Conservation (phyloP, 768 basidiomycete genomes). For the Mycena galopus region DNA sequence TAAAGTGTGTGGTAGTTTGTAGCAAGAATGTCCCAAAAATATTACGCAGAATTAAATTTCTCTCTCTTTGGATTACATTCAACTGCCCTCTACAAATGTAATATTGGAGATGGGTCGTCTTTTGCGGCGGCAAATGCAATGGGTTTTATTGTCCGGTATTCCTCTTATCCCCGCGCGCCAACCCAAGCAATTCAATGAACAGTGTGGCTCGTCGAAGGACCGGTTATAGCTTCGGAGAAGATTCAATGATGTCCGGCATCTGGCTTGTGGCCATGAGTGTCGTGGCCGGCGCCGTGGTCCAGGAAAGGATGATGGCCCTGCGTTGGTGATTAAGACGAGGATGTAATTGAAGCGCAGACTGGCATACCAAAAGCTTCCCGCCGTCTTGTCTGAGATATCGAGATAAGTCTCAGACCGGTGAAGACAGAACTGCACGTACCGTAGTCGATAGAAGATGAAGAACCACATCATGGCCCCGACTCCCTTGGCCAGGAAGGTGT, state of each 20-base stretch:
- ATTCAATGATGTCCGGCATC: slow-evolving; percentile 58
- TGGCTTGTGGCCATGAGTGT: slow-evolving; percentile 38
- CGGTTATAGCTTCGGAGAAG: background rate
- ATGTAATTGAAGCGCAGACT: background rate
- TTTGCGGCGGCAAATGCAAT: background rate
- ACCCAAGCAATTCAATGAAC: background rate
- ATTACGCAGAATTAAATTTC: no score
- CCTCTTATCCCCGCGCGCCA: background rate
- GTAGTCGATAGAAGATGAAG: slow-evolving; percentile 96
- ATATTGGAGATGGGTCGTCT: background rate
- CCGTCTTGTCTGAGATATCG: slow-evolving; percentile 73
- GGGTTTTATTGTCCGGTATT: background rate
- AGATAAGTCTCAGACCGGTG: slow-evolving; percentile 12
- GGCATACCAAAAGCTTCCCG: slow-evolving; percentile 74
- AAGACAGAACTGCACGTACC: slow-evolving; percentile 64
- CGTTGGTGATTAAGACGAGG: slow-evolving; percentile 7
- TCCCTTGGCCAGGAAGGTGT: slow-evolving; percentile 85
- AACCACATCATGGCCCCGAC: slow-evolving; percentile 98
- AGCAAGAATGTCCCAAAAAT: background rate
- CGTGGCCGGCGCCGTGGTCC: slow-evolving; percentile 40
- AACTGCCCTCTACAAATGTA: background rate
- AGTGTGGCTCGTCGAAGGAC: background rate
- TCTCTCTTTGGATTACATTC: background rate
- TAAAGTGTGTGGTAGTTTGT: background rate
- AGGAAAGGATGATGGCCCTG: slow-evolving; percentile 66